Evolutionary conservation across 768 basidiomycete species (phyloP).

Genomic region (Sporobolomyces pararoseus): DNA sequence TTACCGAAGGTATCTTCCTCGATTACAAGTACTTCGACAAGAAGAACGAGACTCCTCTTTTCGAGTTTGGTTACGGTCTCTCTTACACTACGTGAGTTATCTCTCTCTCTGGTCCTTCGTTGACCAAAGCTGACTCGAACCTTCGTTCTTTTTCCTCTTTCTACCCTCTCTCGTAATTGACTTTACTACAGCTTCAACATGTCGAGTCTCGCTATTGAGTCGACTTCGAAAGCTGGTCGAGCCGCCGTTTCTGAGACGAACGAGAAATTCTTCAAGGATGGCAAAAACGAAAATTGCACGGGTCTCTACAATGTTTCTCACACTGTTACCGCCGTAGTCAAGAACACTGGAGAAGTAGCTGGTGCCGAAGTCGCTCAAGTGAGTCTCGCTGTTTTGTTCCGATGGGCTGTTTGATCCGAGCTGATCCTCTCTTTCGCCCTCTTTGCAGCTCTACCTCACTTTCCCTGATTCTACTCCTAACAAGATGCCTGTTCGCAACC

Average conservation of each 20-base stretch:
- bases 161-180: too few species aligned
- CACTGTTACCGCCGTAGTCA: constrained; percentile 31
- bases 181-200: constrained; percentile 42
- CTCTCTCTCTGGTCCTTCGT: neutral
- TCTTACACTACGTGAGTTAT: constrained; percentile 34
- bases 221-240: neutral
- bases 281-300: neutral
- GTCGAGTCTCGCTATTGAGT: constrained; percentile 31
- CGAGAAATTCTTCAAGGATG: constrained; percentile 24
- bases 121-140: constrained; percentile 20
- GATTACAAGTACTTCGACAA: constrained; percentile 46
- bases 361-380: constrained; percentile 37
- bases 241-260: constrained; percentile 29
- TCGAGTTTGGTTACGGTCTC: constrained; percentile 48
- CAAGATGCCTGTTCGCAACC: constrained; percentile 31
- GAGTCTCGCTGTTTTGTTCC: neutral
- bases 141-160: too few species aligned
- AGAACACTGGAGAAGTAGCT: constrained; percentile 30
- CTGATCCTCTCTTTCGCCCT: neutral
- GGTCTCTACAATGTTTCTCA: constrained; percentile 22
- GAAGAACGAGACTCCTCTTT: constrained; percentile 37
- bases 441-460: constrained; percentile 38
- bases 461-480: constrained; percentile 25
- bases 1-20: constrained; percentile 47
- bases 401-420: neutral